phyloP scores from a whole-genome alignment of 148 eudicot species.

The Rhododendron kiyosumense region DNA sequence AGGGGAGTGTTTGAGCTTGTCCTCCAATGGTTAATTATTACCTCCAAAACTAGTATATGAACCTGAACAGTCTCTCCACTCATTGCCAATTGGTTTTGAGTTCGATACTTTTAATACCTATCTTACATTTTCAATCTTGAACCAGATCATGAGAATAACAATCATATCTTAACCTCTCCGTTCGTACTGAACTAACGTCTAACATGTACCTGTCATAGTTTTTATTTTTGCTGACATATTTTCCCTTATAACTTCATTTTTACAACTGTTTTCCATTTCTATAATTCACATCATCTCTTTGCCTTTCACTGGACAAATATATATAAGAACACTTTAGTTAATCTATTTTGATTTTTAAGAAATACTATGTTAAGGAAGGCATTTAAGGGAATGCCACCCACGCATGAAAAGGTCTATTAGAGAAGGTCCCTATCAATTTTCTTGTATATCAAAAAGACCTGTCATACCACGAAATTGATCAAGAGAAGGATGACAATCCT shows the following conservation, averaged over 20 bases:
- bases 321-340: background rate
- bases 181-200: background rate
- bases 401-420: background rate
- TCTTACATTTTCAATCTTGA: too few species aligned
- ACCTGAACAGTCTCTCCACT: too few species aligned
- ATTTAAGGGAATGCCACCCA: background rate
- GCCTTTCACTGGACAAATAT: background rate
- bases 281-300: background rate
- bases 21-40: too few species aligned
- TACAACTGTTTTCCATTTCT: background rate
- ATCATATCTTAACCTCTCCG: background rate
- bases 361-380: background rate
- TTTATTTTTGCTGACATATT: background rate
- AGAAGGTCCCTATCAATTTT: background rate
- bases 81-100: too few species aligned
- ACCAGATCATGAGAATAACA: background rate
- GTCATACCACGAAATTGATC: background rate
- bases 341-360: background rate
- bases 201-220: background rate
- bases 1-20: too few species aligned
- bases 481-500: background rate
- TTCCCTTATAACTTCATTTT: background rate
- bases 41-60: too few species aligned
- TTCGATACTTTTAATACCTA: too few species aligned
- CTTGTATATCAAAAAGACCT: background rate